phyloP scores from a whole-genome alignment of 345 rosid genomes.

The Heritiera fomes region DNA sequence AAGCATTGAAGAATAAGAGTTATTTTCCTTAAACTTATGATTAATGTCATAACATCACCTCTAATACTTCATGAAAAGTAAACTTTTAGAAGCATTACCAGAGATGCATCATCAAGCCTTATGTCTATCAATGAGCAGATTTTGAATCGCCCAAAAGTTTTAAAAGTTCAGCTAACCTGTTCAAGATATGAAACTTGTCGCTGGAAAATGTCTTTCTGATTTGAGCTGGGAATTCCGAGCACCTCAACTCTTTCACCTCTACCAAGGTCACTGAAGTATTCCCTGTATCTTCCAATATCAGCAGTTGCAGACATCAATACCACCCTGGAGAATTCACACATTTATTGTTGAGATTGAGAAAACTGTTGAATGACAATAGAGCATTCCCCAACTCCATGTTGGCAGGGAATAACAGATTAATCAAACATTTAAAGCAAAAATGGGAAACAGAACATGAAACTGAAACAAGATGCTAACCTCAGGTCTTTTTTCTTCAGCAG shows the following conservation, averaged over 20 bases:
- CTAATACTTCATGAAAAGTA: neutral
- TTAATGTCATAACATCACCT: neutral
- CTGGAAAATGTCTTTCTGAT: slow-evolving; percentile 63
- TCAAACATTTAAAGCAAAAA: neutral
- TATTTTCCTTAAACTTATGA: neutral
- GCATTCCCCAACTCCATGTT: neutral
- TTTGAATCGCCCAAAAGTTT: neutral
- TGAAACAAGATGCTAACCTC: slow-evolving; percentile 50
- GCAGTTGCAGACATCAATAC: slow-evolving; percentile 99
- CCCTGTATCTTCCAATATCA: slow-evolving; percentile 75
- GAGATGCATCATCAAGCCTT: neutral
- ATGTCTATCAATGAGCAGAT: neutral
- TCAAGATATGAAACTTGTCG: slow-evolving; percentile 74
- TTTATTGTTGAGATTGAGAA: neutral
- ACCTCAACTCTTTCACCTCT: slow-evolving; percentile 94
- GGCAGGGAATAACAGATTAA: neutral
- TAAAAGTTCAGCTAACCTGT: slow-evolving; percentile 44
- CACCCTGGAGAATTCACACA: slow-evolving; percentile 53
- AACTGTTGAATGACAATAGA: slow-evolving; percentile 3
- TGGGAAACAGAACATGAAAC: neutral
- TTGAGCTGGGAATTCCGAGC: slow-evolving; percentile 74
- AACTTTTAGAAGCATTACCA: neutral
- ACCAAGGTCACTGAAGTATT: slow-evolving; percentile 84
- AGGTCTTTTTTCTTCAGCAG: slow-evolving; percentile 66
- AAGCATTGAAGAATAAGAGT: neutral